These are phyloP conservation scores for Magnolia kwangsiensis DNA, from an alignment of 164 flowering plant genomes.

Conservation along the genomic window DNA sequence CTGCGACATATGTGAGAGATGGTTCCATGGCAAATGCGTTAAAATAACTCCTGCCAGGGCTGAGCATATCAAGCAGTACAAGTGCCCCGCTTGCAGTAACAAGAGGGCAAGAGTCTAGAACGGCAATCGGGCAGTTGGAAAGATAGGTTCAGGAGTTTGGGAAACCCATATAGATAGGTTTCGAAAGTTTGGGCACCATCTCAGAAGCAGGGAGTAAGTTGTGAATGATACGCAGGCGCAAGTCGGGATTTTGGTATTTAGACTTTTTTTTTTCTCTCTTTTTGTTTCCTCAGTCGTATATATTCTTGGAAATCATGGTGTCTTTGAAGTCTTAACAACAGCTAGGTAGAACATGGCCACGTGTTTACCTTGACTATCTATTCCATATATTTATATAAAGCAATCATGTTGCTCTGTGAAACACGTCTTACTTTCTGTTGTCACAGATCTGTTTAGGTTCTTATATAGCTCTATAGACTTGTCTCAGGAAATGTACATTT, in stretches of 20 bases:
- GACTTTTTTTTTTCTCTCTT: background rate
- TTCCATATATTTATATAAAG: background rate
- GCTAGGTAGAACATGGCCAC: background rate
- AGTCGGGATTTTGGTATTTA: constrained; percentile 4
- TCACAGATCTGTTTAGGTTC: too few species aligned
- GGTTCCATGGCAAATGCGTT: constrained; percentile 88
- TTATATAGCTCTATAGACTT: too few species aligned
- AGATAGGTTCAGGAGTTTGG: constrained; percentile 1
- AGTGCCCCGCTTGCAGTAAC: constrained; percentile 79
- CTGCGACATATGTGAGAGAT: constrained; percentile 72
- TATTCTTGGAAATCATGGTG: background rate
- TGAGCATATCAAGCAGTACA: constrained; percentile 81
- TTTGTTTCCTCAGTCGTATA: background rate
- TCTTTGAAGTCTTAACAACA: constrained; percentile 1
- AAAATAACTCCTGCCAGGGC: constrained; percentile 81
- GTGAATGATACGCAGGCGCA: constrained; percentile 3
- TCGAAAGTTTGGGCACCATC: background rate
- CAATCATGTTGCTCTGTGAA: background rate
- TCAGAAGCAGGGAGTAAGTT: background rate
- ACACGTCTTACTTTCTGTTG: too few species aligned
- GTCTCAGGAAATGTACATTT: too few species aligned
- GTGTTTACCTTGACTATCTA: background rate
- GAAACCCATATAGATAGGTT: background rate
- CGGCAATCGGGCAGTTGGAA: background rate
- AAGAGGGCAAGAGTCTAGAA: constrained; percentile 58